Conservation (phyloP, 495 filamentous ascomycete species). For the Saxophila tyrrhenica region DNA sequence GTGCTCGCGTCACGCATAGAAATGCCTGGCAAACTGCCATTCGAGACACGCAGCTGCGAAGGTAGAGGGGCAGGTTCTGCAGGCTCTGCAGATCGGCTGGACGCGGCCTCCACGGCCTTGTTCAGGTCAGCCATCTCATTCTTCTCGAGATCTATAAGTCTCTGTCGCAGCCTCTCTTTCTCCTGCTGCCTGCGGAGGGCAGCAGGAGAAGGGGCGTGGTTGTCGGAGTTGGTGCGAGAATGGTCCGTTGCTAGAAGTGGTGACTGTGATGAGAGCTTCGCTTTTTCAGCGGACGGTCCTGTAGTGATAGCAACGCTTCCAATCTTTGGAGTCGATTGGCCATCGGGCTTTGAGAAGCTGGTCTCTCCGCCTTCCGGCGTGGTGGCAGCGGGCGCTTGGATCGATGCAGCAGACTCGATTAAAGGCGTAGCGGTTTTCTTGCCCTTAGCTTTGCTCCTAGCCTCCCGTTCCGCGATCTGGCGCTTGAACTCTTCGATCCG, state of each 20-base stretch:
- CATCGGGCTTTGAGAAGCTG: not conserved
- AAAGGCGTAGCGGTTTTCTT: not conserved
- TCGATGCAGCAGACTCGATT: slow-evolving; percentile 5
- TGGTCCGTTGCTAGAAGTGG: not conserved
- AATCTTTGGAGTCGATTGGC: not conserved
- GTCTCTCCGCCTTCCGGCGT: not conserved
- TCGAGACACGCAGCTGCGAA: not conserved
- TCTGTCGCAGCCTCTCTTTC: not conserved
- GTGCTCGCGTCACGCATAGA: not conserved
- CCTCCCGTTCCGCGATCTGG: slow-evolving; percentile 11
- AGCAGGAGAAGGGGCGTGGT: not conserved
- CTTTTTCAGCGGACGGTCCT: not conserved
- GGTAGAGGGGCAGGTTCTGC: not conserved
- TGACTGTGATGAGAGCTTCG: not conserved
- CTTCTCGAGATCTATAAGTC: not conserved
- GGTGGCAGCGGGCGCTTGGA: not conserved
- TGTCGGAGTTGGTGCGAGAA: not conserved
- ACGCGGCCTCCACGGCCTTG: not conserved
- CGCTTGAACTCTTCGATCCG: slow-evolving; percentile 9
- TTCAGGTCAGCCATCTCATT: not conserved
- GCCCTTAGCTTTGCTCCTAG: slow-evolving; percentile 8
- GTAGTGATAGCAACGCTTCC: not conserved
- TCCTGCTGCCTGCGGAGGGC: not conserved
- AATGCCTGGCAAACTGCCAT: not conserved
- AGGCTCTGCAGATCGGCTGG: not conserved